phyloP scores from a whole-genome alignment of 352 stramenopile genomes.

The Phytophthora multivora region DNA sequence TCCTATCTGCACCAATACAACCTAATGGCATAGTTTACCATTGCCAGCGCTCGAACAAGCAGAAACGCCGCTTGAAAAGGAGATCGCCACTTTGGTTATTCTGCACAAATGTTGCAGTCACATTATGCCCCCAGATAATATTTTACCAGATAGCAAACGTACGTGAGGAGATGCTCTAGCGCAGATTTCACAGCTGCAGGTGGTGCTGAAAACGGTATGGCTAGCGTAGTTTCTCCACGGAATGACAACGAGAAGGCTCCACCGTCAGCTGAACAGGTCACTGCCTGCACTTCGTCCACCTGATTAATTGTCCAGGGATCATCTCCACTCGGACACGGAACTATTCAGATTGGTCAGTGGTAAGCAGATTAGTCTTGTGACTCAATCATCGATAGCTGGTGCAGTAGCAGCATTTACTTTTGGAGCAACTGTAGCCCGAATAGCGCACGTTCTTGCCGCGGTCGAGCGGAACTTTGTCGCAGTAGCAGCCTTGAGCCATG shows the following conservation, averaged over 20 bases:
- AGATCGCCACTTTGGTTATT: conserved; percentile 54
- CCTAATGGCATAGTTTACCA: background rate
- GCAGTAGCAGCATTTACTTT: conserved; percentile 38
- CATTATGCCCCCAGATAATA: background rate
- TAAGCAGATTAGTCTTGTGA: background rate
- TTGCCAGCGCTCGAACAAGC: conserved; percentile 53
- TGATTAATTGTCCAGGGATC: conserved; percentile 85
- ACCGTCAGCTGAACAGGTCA: conserved; percentile 68
- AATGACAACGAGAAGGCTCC: conserved; percentile 85
- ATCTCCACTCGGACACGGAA: conserved; percentile 82
- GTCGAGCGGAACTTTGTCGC: conserved; percentile 76
- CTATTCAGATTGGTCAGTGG: conserved; percentile 23
- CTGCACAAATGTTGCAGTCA: conserved; percentile 31
- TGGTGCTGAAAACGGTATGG: conserved; percentile 40
- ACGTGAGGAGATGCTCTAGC: conserved; percentile 67
- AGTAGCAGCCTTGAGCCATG: conserved; percentile 86
- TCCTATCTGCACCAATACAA: background rate
- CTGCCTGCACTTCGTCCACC: conserved; percentile 76
- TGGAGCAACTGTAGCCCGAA: conserved; percentile 78
- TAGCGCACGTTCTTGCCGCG: conserved; percentile 56
- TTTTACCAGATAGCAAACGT: conserved; percentile 1
- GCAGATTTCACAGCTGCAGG: conserved; percentile 34
- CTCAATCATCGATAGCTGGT: background rate
- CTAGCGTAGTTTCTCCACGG: conserved; percentile 60
- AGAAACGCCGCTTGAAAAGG: conserved; percentile 37